Evolutionary conservation across 2,329 filamentous ascomycete genomes (phyloP).

Genomic region (Clarireedia monteithiana): DNA sequence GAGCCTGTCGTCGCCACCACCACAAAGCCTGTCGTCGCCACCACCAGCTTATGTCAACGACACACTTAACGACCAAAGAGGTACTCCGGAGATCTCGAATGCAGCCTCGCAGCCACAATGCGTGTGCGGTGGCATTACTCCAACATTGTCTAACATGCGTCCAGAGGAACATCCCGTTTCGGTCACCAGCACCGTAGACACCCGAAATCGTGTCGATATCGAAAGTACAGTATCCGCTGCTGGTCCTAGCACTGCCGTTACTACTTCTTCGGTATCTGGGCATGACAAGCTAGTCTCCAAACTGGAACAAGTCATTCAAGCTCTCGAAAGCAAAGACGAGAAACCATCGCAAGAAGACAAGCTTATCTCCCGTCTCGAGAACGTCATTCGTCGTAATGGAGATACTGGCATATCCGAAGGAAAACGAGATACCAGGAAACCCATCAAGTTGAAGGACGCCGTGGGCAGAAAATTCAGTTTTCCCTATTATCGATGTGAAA

Average conservation of each 20-base stretch:
- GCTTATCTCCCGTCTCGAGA: not conserved
- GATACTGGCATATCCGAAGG: not conserved
- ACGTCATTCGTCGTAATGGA: not conserved
- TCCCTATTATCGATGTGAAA: constrained; percentile 77
- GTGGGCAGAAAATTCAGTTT: constrained; percentile 89
- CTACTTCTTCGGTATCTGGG: not conserved
- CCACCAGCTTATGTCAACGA: not conserved
- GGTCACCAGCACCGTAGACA: not conserved
- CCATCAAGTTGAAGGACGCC: constrained; percentile 82
- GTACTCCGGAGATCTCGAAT: not conserved
- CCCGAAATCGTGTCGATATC: not conserved
- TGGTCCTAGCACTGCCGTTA: not conserved
- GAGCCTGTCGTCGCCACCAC: too few species aligned
- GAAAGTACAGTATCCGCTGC: not conserved
- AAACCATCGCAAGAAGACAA: not conserved
- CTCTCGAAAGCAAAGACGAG: not conserved
- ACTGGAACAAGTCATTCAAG: not conserved
- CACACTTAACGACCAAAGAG: not conserved
- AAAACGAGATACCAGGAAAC: not conserved
- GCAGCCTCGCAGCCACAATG: not conserved
- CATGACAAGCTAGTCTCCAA: not conserved
- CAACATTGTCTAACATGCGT: not conserved
- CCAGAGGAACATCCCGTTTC: not conserved
- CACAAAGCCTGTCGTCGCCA: not conserved
- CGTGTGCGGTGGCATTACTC: not conserved